Base-by-base conservation (phyloP, 164 flowering plant genomes). In the Dillenia suffruticosa region DNA sequence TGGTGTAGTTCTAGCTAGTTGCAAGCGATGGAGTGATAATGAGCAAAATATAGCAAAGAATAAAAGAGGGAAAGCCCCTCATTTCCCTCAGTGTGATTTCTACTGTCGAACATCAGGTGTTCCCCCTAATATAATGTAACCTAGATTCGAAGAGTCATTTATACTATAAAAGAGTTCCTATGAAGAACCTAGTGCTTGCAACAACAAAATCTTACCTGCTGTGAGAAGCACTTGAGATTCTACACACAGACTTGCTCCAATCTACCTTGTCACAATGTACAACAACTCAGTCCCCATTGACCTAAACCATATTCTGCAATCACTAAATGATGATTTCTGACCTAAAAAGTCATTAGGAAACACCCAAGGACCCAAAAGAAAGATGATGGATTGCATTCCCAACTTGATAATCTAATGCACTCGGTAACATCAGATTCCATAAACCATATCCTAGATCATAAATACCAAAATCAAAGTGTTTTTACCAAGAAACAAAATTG, bases 51-150 rank as follows among this genome's bases (percentile, higher is more conserved):
- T 26, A 26, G 32, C 2, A 46, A 46, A 12, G 12, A 46, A 46
- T 22, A 59, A 46, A 51, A 59, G 52, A 61, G 40, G 47, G 14
- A 40, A 40, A 26, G 32, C n/a, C 63, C 26, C 54, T 14, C 16
- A 9, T 50, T 3, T 12, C 9, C 12, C 24, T 49, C 24, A 9
- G 22, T 26, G 54, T 61, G 12, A 51, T 43, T 26, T 26, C 32
- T 26, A 51, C 48, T 49, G 51, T 50, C 32, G 32, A 50, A 26
- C 9, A 32, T 49, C 24, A 49, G 32, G 46, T 50, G 15, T 40
- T 46, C 40, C 51, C 46, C 11, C 19, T 9, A 32, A 32, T 19
- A 43, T 56, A 22, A 43, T 43, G 43, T 55, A 19, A 44, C 15
- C 16, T 44, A n/a, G 1, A 13, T 56, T 2, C 22, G 44, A 6